These are phyloP conservation scores for Litchi chinensis DNA, from an alignment of 345 rosid genomes.

Conservation along the genomic window DNA sequence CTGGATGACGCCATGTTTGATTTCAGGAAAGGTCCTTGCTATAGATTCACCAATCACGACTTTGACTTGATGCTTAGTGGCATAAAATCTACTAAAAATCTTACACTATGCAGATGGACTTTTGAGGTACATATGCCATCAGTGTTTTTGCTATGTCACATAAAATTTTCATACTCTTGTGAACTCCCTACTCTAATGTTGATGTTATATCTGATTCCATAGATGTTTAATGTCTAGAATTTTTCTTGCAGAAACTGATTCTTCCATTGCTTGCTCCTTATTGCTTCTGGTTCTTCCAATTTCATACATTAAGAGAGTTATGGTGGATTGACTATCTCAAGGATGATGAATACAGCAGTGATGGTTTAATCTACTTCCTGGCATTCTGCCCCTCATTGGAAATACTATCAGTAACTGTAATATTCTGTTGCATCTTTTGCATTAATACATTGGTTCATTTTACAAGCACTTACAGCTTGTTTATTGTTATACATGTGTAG, in stretches of 20 bases:
- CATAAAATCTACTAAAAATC: background rate
- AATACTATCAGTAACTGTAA: constrained; percentile 19
- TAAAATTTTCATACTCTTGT: no score
- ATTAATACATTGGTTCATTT: background rate
- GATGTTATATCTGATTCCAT: no score
- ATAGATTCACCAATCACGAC: background rate
- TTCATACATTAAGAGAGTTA: constrained; percentile 2
- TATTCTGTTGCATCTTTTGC: background rate
- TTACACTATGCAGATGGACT: constrained; percentile 13
- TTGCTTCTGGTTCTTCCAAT: background rate
- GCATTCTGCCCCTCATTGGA: constrained; percentile 15
- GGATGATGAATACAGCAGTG: constrained; percentile 9
- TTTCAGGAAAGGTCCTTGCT: constrained; percentile 12
- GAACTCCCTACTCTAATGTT: no score
- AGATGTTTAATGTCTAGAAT: background rate
- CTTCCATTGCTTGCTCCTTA: background rate
- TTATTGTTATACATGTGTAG: background rate
- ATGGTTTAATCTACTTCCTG: constrained; percentile 18
- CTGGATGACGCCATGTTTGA: constrained; percentile 19
- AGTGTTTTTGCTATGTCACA: no score
- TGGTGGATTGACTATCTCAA: constrained; percentile 22
- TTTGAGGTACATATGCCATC: constrained; percentile 3
- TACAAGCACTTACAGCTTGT: background rate
- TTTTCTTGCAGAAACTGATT: constrained; percentile 18
- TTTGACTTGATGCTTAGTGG: background rate